These are phyloP conservation scores for Hirsutella rhossiliensis DNA, from an alignment of 2,329 filamentous ascomycete genomes.

Conservation along the genomic window DNA sequence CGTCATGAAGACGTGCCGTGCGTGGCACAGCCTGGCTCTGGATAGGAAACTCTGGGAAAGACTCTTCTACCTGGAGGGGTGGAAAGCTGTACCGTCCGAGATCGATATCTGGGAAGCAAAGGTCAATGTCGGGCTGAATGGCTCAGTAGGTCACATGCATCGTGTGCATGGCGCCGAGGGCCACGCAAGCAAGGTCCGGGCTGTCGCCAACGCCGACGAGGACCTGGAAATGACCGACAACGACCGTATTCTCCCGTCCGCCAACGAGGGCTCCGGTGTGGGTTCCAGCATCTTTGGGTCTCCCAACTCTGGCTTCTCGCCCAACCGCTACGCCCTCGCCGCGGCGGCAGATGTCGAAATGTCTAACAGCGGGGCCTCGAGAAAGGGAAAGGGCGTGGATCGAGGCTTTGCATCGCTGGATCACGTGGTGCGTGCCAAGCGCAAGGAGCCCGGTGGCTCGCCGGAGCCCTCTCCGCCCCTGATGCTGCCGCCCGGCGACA, in stretches of 20 bases:
- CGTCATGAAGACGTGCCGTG: constrained; percentile 65
- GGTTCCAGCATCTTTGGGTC: constrained; percentile 22
- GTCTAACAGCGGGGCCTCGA: constrained; percentile 9
- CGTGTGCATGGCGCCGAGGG: constrained; percentile 33
- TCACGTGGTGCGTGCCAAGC: constrained; percentile 16
- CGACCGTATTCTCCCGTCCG: constrained; percentile 13
- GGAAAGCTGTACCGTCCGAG: constrained; percentile 58
- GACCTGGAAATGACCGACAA: constrained; percentile 37
- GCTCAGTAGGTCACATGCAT: constrained; percentile 28
- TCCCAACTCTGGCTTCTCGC: constrained; percentile 18
- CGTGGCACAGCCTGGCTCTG: constrained; percentile 70
- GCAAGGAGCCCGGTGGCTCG: constrained; percentile 22
- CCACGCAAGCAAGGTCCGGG: constrained; percentile 42
- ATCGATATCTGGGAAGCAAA: constrained; percentile 54
- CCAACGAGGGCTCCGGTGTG: constrained; percentile 9
- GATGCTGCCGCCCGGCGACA: constrained; percentile 14
- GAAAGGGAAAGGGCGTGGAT: constrained; percentile 17
- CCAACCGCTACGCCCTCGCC: constrained; percentile 12
- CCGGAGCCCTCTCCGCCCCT: constrained; percentile 18
- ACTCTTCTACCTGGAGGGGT: constrained; percentile 76
- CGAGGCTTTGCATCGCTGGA: constrained; percentile 16
- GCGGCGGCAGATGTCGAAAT: constrained; percentile 17
- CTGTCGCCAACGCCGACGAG: constrained; percentile 34
- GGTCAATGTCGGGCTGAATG: constrained; percentile 31
- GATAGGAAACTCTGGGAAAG: constrained; percentile 81